Evolutionary conservation across 768 basidiomycete genomes (phyloP).

Genomic region (Trametes cingulata): DNA sequence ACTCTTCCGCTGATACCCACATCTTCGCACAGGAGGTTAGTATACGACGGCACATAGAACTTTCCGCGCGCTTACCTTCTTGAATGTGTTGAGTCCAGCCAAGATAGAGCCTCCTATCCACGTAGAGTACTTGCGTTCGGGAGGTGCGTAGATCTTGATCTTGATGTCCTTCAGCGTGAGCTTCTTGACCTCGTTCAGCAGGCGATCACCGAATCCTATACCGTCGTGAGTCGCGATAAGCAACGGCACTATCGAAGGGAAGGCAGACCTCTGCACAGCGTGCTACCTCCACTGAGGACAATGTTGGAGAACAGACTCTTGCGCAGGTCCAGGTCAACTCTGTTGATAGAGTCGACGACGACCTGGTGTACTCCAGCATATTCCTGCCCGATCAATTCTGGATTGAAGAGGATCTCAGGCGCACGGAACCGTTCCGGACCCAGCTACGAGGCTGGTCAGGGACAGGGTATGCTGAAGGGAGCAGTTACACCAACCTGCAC

Average conservation of each 20-base stretch:
- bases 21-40: conserved; percentile 54
- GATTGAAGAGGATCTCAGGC: conserved; percentile 97
- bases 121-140: conserved; percentile 97
- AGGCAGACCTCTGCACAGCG: conserved; percentile 81
- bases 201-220: conserved; percentile 92
- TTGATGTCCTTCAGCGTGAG: conserved; percentile 94
- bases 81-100: conserved; percentile 95
- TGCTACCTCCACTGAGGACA: conserved; percentile 95
- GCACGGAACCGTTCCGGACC: conserved; percentile 95
- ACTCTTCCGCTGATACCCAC: conserved; percentile 99
- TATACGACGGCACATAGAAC: neutral
- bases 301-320: conserved; percentile 96
- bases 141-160: conserved; percentile 98
- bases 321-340: conserved; percentile 93
- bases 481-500: conserved; percentile 63
- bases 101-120: conserved; percentile 98
- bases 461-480: neutral
- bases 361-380: conserved; percentile 98
- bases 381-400: conserved; percentile 94
- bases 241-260: conserved; percentile 22
- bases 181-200: conserved; percentile 96
- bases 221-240: conserved; percentile 2
- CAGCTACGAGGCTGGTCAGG: conserved; percentile 52
- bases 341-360: conserved; percentile 96
- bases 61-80: conserved; percentile 68